phyloP scores from a whole-genome alignment of 129 eudicot genomes.

The Ambrosia artemisiifolia region DNA sequence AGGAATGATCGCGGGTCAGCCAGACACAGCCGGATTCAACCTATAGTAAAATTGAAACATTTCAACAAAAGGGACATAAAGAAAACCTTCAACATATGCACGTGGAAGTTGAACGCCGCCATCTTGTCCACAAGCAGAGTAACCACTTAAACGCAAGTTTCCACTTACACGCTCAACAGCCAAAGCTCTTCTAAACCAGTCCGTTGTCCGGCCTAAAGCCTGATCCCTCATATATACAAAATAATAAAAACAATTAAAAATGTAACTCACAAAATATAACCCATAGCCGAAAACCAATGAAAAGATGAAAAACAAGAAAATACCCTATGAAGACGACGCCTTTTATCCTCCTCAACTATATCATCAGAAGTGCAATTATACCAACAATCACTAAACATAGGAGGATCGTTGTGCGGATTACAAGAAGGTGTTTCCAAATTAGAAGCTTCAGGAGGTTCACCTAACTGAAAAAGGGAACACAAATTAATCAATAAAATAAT shows the following conservation, averaged over 20 bases:
- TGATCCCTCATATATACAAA: constrained; percentile 28
- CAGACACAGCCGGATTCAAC: neutral
- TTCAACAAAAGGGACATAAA: neutral
- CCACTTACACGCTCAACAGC: constrained; percentile 93
- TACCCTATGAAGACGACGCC: constrained; percentile 85
- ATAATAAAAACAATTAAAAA: neutral
- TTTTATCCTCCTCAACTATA: constrained; percentile 85
- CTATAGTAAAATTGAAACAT: neutral
- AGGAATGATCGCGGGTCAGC: neutral
- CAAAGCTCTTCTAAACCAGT: constrained; percentile 87
- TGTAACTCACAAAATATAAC: neutral
- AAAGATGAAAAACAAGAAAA: neutral
- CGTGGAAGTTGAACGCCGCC: neutral
- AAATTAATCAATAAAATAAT: constrained; percentile 4
- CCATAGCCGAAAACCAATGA: neutral
- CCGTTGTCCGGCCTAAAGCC: constrained; percentile 98
- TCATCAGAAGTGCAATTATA: constrained; percentile 89
- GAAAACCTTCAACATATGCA: neutral
- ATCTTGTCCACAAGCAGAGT: constrained; percentile 4
- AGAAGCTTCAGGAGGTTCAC: constrained; percentile 79
- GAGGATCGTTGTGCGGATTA: constrained; percentile 76
- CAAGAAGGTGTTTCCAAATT: constrained; percentile 62
- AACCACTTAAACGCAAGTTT: constrained; percentile 68
- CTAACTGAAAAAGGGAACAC: constrained; percentile 49
- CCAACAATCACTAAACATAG: constrained; percentile 87